Conservation (phyloP, 2,329 filamentous ascomycete species). For the Pseudocercospora fuligena region DNA sequence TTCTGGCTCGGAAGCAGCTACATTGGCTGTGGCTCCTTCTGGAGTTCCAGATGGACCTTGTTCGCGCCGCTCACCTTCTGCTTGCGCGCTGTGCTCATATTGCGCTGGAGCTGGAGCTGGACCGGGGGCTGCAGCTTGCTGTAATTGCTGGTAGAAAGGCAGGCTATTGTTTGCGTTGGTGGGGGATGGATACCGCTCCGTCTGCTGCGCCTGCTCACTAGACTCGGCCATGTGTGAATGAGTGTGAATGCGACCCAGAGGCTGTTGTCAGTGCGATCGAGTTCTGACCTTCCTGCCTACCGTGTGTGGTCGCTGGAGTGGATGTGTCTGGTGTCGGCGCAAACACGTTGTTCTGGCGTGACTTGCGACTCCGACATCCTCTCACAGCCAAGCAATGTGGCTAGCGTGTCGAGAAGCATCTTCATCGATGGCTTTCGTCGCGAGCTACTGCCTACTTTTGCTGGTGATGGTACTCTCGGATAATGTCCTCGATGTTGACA, state of each 20-base stretch:
- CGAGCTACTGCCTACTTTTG: not conserved
- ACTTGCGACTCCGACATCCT: not conserved
- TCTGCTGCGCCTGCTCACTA: slow-evolving; percentile 1
- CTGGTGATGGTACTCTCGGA: not conserved
- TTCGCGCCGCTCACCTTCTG: not conserved
- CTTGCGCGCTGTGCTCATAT: not conserved
- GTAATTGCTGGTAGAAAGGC: slow-evolving; percentile 20
- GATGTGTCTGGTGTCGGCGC: not conserved
- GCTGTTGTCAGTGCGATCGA: not conserved
- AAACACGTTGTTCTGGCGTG: not conserved
- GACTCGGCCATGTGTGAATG: not conserved
- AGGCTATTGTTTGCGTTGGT: slow-evolving; percentile 10
- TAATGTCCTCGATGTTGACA: not conserved
- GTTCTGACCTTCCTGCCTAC: not conserved
- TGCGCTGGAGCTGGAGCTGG: not conserved
- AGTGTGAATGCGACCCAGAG: not conserved
- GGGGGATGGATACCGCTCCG: slow-evolving; percentile 19
- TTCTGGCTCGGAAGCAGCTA: slow-evolving; percentile 9
- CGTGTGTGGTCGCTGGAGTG: not conserved
- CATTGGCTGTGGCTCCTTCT: slow-evolving; percentile 4
- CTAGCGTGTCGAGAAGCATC: not conserved
- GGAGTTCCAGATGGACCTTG: not conserved
- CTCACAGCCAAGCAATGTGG: slow-evolving; percentile 3
- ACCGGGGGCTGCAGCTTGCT: not conserved
- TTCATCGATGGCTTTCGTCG: not conserved